Conservation (phyloP, 208 protist species). For the Leishmania tarentolae region DNA sequence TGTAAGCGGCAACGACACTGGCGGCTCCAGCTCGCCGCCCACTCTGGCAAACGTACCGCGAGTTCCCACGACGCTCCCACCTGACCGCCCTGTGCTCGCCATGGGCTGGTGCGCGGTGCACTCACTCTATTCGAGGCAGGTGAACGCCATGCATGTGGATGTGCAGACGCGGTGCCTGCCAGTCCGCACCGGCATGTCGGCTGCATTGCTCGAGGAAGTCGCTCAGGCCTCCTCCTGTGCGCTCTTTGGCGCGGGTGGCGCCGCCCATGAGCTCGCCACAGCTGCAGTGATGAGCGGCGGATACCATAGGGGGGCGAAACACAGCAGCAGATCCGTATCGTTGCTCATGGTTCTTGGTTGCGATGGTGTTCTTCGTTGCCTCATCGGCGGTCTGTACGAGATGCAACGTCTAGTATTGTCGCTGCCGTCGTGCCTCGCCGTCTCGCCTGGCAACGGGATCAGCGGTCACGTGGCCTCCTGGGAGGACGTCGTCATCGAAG, state of each 20-base stretch:
- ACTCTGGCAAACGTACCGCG: slow-evolving; percentile 5
- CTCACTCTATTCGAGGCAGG: slow-evolving; percentile 9
- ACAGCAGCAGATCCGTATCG: slow-evolving; percentile 18
- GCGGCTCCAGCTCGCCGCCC: not conserved
- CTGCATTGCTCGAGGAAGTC: slow-evolving; percentile 29
- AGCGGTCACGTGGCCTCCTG: slow-evolving; percentile 6
- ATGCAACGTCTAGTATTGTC: slow-evolving; percentile 30
- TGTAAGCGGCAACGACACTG: not conserved
- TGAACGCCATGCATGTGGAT: slow-evolving; percentile 12
- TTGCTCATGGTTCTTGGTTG: slow-evolving; percentile 56
- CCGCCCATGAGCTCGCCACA: not conserved
- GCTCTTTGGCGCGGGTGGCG: not conserved
- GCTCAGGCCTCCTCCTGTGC: not conserved
- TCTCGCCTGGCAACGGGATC: not conserved
- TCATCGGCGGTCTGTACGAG: slow-evolving; percentile 71
- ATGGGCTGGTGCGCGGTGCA: slow-evolving; percentile 34
- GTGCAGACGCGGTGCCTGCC: slow-evolving; percentile 32
- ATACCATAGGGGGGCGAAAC: not conserved
- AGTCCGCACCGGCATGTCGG: slow-evolving; percentile 24
- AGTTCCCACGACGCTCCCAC: slow-evolving; percentile 22
- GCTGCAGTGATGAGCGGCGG: not conserved
- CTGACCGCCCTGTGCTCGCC: slow-evolving; percentile 16
- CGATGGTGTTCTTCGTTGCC: slow-evolving; percentile 48
- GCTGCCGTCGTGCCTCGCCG: not conserved
- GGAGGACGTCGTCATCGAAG: slow-evolving; percentile 9